Base-by-base conservation (phyloP, 164 flowering plant genomes). In the Protea cynaroides region DNA sequence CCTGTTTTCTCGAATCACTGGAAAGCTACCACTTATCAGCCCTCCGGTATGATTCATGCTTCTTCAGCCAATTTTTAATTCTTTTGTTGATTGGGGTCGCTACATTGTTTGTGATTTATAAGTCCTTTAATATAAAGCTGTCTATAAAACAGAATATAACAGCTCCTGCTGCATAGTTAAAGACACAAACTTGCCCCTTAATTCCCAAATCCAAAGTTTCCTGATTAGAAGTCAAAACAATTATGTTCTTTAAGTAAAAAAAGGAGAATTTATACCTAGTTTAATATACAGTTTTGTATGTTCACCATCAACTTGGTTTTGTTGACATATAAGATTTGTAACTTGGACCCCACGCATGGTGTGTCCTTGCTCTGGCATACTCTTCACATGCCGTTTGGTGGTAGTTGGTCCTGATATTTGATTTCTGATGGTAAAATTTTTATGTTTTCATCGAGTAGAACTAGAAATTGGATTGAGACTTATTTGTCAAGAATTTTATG, bases 21-120 rank as follows among this genome's bases (percentile, higher is more conserved):
- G 97, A 64, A 83, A 69, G 58, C 86, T 89, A 68, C 98, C 98
- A 49, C 68, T 89, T 18, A 80, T 93, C 60, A 87, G 97, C 66
- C 93, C 93, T 63, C 97, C 97, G 79, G 98, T 90, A 83, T 25
- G 78, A 25, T 56, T 40, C 62, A 25, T 37, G 17, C 25, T 21
- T 21, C 10, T 8, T 52, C 21, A 10, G 21, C 14, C 59, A 9
- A 7, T 18, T 66, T 59, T 18, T 67, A 8, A 4, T 52, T 58
- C 23, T 66, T 10, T 15, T 44, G 24, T 21, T 38, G 19, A 19
- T 29, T 29, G 34, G 5, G 0, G 5, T 5, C 5, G 34, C 24
- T 64, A 43, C 10, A 36, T 40, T 40, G 46, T 40, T 8, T 40
- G 46, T 40, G 13, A 29, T 29, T 29, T 2, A 29, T 2, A 29